These are phyloP conservation scores for Pseudozyma sp. DNA, from an alignment of 1,284 basidiomycete genomes.

Conservation along the genomic window DNA sequence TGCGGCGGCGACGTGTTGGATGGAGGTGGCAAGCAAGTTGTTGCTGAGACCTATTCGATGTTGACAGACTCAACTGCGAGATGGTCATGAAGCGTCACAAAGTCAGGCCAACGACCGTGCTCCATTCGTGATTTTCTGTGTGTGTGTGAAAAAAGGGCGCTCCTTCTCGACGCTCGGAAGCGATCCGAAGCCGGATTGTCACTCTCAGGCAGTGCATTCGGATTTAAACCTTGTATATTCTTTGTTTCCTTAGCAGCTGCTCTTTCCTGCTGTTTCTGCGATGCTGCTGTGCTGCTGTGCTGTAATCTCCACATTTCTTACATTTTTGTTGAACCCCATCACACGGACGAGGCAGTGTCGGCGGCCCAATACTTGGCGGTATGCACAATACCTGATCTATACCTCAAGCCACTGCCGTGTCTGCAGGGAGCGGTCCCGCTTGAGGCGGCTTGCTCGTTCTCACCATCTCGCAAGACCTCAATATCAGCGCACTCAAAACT, in stretches of 20 bases:
- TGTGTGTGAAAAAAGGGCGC: background rate
- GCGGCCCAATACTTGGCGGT: too few species aligned
- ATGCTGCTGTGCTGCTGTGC: too few species aligned
- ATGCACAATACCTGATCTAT: too few species aligned
- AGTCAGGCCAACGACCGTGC: background rate
- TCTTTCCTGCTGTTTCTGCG: background rate
- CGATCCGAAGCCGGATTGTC: conserved; percentile 17
- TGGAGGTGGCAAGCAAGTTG: background rate
- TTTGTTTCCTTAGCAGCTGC: background rate
- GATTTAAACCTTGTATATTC: conserved; percentile 8
- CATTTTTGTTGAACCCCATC: too few species aligned
- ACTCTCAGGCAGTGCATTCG: background rate
- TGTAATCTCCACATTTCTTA: too few species aligned
- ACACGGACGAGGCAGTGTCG: too few species aligned
- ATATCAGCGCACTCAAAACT: too few species aligned
- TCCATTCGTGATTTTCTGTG: background rate
- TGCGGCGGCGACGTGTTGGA: background rate
- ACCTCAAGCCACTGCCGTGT: too few species aligned
- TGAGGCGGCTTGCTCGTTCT: too few species aligned
- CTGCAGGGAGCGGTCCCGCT: too few species aligned
- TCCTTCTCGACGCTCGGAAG: conserved; percentile 1
- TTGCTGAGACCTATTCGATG: background rate
- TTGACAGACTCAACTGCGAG: too few species aligned
- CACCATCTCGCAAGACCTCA: too few species aligned
- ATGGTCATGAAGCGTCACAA: background rate